phyloP scores from a whole-genome alignment of 495 filamentous ascomycete genomes.

The Neurospora sublineolata region DNA sequence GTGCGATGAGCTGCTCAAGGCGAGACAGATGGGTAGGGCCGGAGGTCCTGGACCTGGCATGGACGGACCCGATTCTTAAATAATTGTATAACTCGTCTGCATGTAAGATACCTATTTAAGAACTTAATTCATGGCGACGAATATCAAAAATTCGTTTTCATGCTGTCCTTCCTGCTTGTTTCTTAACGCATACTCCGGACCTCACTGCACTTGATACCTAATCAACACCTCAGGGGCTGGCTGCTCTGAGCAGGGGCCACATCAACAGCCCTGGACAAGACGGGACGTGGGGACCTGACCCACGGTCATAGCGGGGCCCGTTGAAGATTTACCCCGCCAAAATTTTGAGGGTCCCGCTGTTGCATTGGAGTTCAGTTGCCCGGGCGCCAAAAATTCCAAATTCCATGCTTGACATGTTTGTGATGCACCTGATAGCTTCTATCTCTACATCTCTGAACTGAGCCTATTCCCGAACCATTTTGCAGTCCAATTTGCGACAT shows the following conservation, averaged over 20 bases:
- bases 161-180: not conserved
- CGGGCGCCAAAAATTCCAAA: conserved; percentile 6
- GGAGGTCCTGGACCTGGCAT: conserved; percentile 41
- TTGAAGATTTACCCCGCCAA: conserved; percentile 25
- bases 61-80: conserved; percentile 39
- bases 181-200: not conserved
- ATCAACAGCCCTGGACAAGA: not conserved
- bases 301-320: conserved; percentile 14
- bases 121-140: conserved; percentile 9
- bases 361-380: conserved; percentile 5
- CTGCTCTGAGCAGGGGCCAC: not conserved
- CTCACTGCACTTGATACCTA: not conserved
- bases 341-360: conserved; percentile 13
- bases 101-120: conserved; percentile 22
- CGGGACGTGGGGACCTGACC: not conserved
- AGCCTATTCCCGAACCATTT: not conserved
- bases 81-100: conserved; percentile 3
- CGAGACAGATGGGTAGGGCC: conserved; percentile 73
- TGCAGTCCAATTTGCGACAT: not conserved
- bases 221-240: not conserved
- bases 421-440: not conserved
- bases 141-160: not conserved
- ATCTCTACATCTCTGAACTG: not conserved
- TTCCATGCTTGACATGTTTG: not conserved
- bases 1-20: conserved; percentile 95